Conservation (phyloP, 208 protist species). For the Porcisia hertigi region DNA sequence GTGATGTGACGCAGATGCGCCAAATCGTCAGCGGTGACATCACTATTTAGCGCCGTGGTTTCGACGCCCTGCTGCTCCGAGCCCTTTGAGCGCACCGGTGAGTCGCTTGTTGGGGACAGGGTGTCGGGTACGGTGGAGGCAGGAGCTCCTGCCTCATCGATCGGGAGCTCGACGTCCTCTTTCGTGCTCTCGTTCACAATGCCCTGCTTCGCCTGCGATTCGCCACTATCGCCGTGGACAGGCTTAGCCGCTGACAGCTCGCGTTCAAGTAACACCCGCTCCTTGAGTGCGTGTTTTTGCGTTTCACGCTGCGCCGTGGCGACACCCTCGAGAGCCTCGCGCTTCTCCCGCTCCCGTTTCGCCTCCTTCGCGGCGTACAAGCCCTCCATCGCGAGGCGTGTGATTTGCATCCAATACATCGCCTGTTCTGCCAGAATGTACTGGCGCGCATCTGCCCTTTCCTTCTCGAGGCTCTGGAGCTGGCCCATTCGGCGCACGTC, state of each 20-base stretch:
- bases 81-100: neutral
- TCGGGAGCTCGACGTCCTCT: neutral
- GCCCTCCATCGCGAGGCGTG: slow-evolving; percentile 33
- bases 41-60: neutral
- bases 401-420: slow-evolving; percentile 40
- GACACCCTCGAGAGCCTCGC: slow-evolving; percentile 9
- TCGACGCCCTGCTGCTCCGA: neutral
- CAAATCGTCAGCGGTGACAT: neutral
- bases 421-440: slow-evolving; percentile 49
- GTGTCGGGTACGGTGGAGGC: slow-evolving; percentile 17
- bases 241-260: neutral
- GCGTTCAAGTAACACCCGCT: slow-evolving; percentile 12
- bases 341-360: slow-evolving; percentile 15
- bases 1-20: slow-evolving; percentile 21
- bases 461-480: slow-evolving; percentile 28
- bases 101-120: neutral
- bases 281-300: slow-evolving; percentile 15
- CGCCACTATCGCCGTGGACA: neutral
- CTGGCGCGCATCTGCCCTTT: slow-evolving; percentile 28
- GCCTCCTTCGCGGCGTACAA: slow-evolving; percentile 33
- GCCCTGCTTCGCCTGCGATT: neutral
- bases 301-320: slow-evolving; percentile 13
- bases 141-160: neutral
- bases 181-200: neutral
- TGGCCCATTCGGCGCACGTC: slow-evolving; percentile 23